Base-by-base conservation (phyloP, 495 filamentous ascomycete species). In the Podospora tetraspora region DNA sequence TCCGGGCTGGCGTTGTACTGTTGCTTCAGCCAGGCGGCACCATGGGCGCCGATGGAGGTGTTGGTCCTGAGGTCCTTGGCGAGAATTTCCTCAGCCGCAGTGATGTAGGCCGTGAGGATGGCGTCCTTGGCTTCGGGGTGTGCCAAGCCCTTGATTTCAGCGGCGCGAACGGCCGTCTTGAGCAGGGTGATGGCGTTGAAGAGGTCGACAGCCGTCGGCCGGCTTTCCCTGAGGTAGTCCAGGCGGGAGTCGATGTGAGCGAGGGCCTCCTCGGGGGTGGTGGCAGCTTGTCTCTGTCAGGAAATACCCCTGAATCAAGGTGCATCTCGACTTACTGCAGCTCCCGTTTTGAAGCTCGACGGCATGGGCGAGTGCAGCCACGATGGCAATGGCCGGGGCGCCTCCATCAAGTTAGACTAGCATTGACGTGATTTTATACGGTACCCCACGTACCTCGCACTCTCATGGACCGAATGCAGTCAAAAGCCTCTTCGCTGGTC, bases 381-480 rank as follows among this genome's bases (percentile, higher is more conserved):
- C 95, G 64, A 99, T 97, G 37, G 96, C 95, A 74, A 99, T 99
- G 57, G 96, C 95, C 22, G 95, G 95, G 13, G 95, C 95, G 30
- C 95, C 84, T 78, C 63, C 11, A 61, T 43, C 52, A 21, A 25
- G 37, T 57, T 22, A 11, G 30, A 25, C 59, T 67, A 10, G 16
- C 9, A 21, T 32, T 8, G 23, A 1, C 13, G 13, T 1, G 25
- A 30, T 23, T 24, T 6, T 0, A 23, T 12, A 37, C 32, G 11
- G 32, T 66, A 1, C 12, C 57, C 1, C 29, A 63, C 72, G 65
- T 34, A 74, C 75, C 75, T 67, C 75, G 70, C 24, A 97, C 94
- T 67, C 92, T 88, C 95, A 99, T 99, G 22, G 91, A 85, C 75
- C 91, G 91, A 76, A 99, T 99, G 62, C 92, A 92, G 77, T 93